A percentile compares a stretch with the other conserved stretches of the same genome.
phyloP scores from a whole-genome alignment of 2,329 filamentous ascomycete species.

The Ophiostoma triangulosporum region DNA sequence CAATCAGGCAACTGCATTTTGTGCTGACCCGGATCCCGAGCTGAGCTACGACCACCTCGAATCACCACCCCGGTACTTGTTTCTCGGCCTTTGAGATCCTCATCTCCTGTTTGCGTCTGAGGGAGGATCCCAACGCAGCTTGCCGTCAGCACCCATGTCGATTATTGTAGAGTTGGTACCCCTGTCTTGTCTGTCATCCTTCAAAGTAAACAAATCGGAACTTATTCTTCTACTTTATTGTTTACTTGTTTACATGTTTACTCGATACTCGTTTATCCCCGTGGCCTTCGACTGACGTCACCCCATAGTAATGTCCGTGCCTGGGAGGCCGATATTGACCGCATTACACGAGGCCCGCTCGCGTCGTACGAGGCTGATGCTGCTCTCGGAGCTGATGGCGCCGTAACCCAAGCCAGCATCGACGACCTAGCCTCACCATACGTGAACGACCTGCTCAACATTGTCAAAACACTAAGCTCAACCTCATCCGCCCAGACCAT shows the following conservation, averaged over 20 bases:
- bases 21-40: neutral
- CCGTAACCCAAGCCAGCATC: constrained; percentile 17
- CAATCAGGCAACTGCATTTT: neutral
- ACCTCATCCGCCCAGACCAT: constrained; percentile 50
- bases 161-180: constrained; percentile 33
- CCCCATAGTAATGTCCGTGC: constrained; percentile 14
- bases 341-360: constrained; percentile 37
- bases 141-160: constrained; percentile 24
- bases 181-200: neutral
- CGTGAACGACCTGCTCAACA: constrained; percentile 48
- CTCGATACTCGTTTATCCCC: neutral
- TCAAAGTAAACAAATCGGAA: neutral
- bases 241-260: neutral
- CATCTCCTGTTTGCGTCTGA: neutral
- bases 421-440: constrained; percentile 37
- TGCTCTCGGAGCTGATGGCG: neutral
- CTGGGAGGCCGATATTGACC: constrained; percentile 42
- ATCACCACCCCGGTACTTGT: neutral
- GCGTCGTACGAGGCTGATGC: constrained; percentile 19
- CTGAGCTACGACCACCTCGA: neutral
- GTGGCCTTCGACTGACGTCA: neutral
- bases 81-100: neutral
- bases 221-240: neutral
- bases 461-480: constrained; percentile 59
- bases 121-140: constrained; percentile 3